Base-by-base conservation (phyloP, 1,139 yeast genomes). In the Zygosaccharomyces sapae region DNA sequence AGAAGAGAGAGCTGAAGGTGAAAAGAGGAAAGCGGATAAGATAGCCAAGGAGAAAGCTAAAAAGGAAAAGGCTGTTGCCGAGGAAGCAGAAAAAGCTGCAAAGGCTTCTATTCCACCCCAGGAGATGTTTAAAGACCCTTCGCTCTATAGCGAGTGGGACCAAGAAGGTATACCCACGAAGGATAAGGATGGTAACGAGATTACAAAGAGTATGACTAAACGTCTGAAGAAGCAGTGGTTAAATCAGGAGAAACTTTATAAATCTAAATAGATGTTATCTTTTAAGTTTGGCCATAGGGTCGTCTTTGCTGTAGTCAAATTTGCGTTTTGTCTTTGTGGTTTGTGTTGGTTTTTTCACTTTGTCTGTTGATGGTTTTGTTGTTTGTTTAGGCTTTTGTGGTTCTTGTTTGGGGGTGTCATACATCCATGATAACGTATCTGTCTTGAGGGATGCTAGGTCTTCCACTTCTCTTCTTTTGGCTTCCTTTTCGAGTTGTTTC, bases 181-280 rank as follows among this genome's bases (percentile, higher is more conserved):
- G 62, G 89, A 83, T 54, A 74, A 70, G 37, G 80, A 79, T 12
- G 98, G 97, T 7, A 88, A 83, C 58, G 95, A 89, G 48, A 75
- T 90, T n/a, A 77, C 95, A 44, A 92, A 92, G 71, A 86, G 96
- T 64, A 80, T 83, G 73, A 74, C 74, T 52, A 92, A 92, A 76
- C 90, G 90, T 70, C 73, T 90, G 55, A 68, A 73, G 51, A 92
- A 92, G 70, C 85, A 77, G 62, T 80, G 79, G 67, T 87, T 83
- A 48, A 83, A 77, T 48, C 99, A 92, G 67, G 82, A 81, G 63
- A 89, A 89, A 71, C 75, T 90, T 38, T 80, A 89, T 64, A 80
- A 82, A 33, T 89, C 44, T 42, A 33, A 39, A 30, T 37, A 47
- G 20, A 33, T 16, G 5, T 34, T 31, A 13, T 13, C 19, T 8